Base-by-base conservation (phyloP, 352 stramenopile species). In the Phytopythium oedochilum region DNA sequence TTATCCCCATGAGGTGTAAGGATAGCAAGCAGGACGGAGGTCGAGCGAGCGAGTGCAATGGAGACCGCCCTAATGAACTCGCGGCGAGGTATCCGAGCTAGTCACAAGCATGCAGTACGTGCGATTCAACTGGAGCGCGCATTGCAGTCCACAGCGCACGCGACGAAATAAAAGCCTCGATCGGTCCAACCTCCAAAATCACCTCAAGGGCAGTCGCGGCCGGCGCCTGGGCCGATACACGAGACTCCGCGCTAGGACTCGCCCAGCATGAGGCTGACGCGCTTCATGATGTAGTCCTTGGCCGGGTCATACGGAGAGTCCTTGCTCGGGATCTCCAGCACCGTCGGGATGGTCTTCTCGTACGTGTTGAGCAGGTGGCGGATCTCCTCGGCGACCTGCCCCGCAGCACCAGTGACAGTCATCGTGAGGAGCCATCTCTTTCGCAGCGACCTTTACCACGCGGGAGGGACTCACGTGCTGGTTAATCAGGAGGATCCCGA, bases 281-380 rank as follows among this genome's bases (percentile, higher is more conserved):
- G 85, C 83, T 98, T 96, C 96, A 99, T 99, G 73, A 99, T 99
- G 75, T 98, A 98, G 83, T 99, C 97, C 85, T 99, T 97, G 59
- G 96, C 71, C 22, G 97, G 95, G 72, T 99, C 96, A 68, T 99
- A 99, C 46, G 88, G 89, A 52, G 72, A 77, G 65, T 96, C 89
- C 60, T 99, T 99, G 70, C 86, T 98, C 43, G 96, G 96, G 64
- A 99, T 99, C 73, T 99, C 97, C 53, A 99, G 80, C 55, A 99
- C 86, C 10, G 97, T 99, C 28, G 97, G 97, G 68, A 99, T 99
- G 26, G 96, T 98, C 73, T 98, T 96, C 40, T 97, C 92, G 77
- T 99, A 99, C 69, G 96, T 86, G 63, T 98, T 98, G 40, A 99
- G 83, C 35, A 99, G 77, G 66, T 99, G 96, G 50, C 97, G 93